Percentiles rank a stretch among this genome's conserved stretches.
These are phyloP conservation scores for Oropetium thomaeum DNA, from an alignment of 176 grass and related monocot genomes.

Conservation along the genomic window DNA sequence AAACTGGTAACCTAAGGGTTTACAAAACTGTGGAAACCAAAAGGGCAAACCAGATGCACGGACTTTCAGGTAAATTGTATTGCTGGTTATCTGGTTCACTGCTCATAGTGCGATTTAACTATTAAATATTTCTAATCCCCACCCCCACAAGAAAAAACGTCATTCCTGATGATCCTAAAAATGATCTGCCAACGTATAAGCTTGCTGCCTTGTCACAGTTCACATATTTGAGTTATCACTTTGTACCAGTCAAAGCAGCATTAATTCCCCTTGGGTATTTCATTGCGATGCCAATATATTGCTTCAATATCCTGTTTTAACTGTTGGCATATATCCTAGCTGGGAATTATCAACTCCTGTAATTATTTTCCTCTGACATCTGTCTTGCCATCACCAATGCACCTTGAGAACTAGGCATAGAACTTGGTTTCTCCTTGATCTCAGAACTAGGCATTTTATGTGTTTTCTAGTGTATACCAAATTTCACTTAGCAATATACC, in stretches of 20 bases:
- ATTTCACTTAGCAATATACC: background rate
- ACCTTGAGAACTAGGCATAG: too few relatives aligned
- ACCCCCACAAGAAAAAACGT: too few relatives aligned
- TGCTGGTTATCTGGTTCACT: background rate
- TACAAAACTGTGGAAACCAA: conserved; percentile 73
- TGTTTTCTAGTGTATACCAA: background rate
- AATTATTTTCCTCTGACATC: background rate
- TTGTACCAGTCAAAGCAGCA: background rate
- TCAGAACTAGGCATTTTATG: background rate
- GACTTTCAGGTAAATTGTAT: conserved; percentile 84
- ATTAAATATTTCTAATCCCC: background rate
- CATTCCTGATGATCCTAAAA: conserved; percentile 7
- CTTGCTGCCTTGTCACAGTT: background rate
- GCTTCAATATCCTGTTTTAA: background rate
- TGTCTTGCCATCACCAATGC: background rate
- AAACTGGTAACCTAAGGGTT: conserved; percentile 66
- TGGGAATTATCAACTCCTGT: background rate
- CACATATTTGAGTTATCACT: background rate
- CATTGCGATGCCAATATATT: background rate
- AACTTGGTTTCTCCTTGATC: background rate
- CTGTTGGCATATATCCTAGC: background rate
- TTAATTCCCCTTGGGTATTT: background rate
- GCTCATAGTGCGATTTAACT: background rate
- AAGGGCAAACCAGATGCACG: conserved; percentile 89
- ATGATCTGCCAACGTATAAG: background rate